Evolutionary conservation across 495 filamentous ascomycete species (phyloP).

Genomic region (Tricharina praecox): DNA sequence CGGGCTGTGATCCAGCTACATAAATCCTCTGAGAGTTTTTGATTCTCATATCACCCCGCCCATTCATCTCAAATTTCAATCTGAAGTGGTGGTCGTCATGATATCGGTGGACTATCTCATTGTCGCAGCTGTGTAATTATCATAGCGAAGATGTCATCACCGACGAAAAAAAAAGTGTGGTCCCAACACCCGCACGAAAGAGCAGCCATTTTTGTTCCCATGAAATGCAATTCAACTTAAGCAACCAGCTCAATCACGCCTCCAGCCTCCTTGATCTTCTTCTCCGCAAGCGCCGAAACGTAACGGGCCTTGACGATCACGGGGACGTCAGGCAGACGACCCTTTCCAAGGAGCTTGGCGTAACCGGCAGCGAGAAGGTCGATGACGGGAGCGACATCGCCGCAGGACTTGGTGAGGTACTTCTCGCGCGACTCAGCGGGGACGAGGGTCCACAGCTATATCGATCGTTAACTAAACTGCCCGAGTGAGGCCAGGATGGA

Average conservation of each 20-base stretch:
- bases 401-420: constrained; percentile 45
- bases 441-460: constrained; percentile 56
- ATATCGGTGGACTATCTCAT: too few relatives aligned
- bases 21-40: too few relatives aligned
- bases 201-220: too few relatives aligned
- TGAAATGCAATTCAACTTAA: too few relatives aligned
- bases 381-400: constrained; percentile 75
- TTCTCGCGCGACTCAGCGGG: constrained; percentile 52
- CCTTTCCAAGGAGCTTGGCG: constrained; percentile 88
- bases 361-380: constrained; percentile 84
- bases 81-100: too few relatives aligned
- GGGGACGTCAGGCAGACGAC: constrained; percentile 67
- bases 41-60: too few relatives aligned
- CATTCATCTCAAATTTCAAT: too few relatives aligned
- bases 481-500: background rate
- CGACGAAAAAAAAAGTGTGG: too few relatives aligned
- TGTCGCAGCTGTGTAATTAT: too few relatives aligned
- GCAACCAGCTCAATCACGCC: constrained; percentile 83
- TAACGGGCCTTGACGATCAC: constrained; percentile 76
- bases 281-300: constrained; percentile 74
- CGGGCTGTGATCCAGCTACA: too few relatives aligned
- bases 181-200: too few relatives aligned
- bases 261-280: constrained; percentile 88
- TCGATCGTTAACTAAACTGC: background rate
- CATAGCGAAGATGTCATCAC: too few relatives aligned